Evolutionary conservation across 371 early-diverging fungal species (phyloP).

Genomic region (Mycotypha africana): DNA sequence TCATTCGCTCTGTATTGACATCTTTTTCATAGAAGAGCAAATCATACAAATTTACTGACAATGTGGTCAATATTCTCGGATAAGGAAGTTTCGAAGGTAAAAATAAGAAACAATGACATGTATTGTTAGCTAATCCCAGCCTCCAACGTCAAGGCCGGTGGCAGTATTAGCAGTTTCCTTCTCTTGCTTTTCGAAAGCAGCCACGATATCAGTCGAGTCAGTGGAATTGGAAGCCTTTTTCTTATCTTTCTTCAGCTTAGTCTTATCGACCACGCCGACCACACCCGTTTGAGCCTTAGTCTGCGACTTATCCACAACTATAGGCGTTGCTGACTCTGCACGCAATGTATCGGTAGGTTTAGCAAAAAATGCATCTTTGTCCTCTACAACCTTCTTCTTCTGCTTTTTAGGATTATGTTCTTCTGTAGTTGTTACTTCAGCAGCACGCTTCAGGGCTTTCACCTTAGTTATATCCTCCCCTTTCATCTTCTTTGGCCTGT

Average conservation of each 20-base stretch:
- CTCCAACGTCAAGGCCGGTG: slow-evolving; percentile 41
- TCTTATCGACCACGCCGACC: slow-evolving; percentile 50
- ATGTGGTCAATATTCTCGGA: too few relatives aligned
- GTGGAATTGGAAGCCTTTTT: slow-evolving; percentile 6
- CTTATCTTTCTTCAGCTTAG: slow-evolving; percentile 18
- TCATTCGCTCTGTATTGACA: too few relatives aligned
- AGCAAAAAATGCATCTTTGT: neutral
- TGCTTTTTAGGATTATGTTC: neutral
- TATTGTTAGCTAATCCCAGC: slow-evolving; percentile 37
- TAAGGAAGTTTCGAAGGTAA: too few relatives aligned
- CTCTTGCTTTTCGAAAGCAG: slow-evolving; percentile 21
- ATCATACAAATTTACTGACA: too few relatives aligned
- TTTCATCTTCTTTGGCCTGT: neutral
- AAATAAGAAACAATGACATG: too few relatives aligned
- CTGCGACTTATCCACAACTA: neutral
- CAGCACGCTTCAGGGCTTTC: neutral
- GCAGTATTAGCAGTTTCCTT: slow-evolving; percentile 15
- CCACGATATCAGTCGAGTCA: slow-evolving; percentile 21
- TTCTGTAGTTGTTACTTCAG: neutral
- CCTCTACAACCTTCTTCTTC: neutral
- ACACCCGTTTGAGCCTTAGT: slow-evolving; percentile 49
- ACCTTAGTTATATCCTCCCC: neutral
- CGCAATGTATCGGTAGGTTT: neutral
- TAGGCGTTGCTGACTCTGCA: neutral
- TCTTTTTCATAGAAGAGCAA: too few relatives aligned